Percentiles rank a stretch among this genome's conserved stretches.
Conservation (phyloP, 371 early-diverging fungal genomes). For the Lichtheimia ramosa region DNA sequence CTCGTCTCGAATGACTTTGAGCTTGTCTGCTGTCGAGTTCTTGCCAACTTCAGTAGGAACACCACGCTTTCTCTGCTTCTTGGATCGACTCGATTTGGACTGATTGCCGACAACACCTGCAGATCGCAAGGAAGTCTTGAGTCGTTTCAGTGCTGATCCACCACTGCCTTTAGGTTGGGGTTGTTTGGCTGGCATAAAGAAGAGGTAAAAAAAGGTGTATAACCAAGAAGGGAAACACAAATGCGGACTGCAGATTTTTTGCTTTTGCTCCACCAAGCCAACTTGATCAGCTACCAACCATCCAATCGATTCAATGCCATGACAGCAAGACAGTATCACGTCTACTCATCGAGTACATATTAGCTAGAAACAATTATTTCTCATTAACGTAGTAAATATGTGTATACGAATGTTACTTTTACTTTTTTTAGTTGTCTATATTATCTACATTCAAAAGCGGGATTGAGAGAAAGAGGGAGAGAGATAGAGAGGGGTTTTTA, state of each 20-base stretch:
- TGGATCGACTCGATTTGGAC: conserved; percentile 58
- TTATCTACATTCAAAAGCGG: conserved; percentile 1
- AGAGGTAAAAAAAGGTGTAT: no score
- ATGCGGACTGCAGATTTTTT: no score
- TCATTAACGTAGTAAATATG: no score
- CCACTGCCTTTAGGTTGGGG: conserved; percentile 26
- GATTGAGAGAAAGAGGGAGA: not conserved
- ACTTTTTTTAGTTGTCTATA: not conserved
- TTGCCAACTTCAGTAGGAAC: conserved; percentile 55
- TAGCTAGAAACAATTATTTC: no score
- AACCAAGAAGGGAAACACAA: no score
- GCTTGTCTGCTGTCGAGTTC: conserved; percentile 52
- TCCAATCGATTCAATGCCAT: no score
- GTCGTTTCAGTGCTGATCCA: conserved; percentile 76
- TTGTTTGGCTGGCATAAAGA: conserved; percentile 5
- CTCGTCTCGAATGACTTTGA: conserved; percentile 55
- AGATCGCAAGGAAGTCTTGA: conserved; percentile 70
- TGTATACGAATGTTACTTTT: not conserved
- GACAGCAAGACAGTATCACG: no score
- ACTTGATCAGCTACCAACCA: no score
- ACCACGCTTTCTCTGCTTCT: conserved; percentile 66
- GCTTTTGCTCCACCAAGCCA: no score
- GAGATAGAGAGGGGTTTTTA: not conserved
- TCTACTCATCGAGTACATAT: no score
- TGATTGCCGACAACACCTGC: conserved; percentile 81